Evolutionary conservation across 306 rosid genomes (phyloP).

Genomic region (Quercus mongolica): DNA sequence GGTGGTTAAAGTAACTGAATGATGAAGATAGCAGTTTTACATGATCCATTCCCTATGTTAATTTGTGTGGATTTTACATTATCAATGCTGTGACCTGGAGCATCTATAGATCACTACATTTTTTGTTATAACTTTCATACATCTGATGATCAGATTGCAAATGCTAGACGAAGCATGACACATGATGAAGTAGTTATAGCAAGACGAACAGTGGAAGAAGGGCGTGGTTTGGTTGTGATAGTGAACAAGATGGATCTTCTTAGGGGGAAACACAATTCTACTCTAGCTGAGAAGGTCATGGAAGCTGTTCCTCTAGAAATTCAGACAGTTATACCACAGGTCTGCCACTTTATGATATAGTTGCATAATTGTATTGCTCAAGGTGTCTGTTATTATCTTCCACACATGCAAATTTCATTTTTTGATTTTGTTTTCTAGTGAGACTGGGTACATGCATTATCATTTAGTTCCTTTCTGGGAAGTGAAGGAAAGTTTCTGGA

Average conservation of each 20-base stretch:
- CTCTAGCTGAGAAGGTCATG: conserved; percentile 56
- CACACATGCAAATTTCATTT: background rate
- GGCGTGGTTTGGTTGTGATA: conserved; percentile 91
- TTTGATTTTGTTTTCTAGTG: background rate
- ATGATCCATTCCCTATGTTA: background rate
- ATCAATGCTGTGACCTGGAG: background rate
- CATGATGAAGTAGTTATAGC: conserved; percentile 96
- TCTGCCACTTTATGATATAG: conserved; percentile 15
- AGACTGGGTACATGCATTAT: background rate
- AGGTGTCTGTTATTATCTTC: background rate
- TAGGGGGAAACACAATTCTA: conserved; percentile 48
- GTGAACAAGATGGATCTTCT: conserved; percentile 98
- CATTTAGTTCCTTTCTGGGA: background rate
- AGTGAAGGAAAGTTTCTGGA: background rate
- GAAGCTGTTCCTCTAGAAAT: conserved; percentile 85
- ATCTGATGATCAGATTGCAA: conserved; percentile 52
- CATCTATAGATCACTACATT: background rate
- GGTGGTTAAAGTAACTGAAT: background rate
- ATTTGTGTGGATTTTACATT: background rate
- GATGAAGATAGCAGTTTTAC: background rate
- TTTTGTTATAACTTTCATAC: conserved; percentile 1
- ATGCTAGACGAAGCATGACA: conserved; percentile 76
- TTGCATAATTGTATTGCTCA: background rate
- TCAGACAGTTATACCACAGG: conserved; percentile 89
- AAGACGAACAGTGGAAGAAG: conserved; percentile 95